Conservation (phyloP, 1,284 basidiomycete genomes). For the Leucoagaricus sp. region DNA sequence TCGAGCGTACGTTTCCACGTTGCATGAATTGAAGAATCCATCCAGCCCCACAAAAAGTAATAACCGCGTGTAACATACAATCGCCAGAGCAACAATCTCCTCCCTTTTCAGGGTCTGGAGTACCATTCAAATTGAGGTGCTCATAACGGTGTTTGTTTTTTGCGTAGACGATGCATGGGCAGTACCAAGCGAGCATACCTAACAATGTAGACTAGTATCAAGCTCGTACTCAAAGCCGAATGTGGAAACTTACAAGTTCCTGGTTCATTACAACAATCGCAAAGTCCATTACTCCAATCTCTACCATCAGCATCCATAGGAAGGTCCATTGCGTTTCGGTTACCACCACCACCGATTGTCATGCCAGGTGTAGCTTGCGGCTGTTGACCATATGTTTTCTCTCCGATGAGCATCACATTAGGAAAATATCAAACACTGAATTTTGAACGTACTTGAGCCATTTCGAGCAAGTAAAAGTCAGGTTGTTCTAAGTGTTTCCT, state of each 20-base stretch:
- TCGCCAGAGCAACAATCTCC: slow-evolving; percentile 22
- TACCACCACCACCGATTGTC: slow-evolving; percentile 35
- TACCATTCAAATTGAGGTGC: slow-evolving; percentile 33
- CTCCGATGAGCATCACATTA: no score
- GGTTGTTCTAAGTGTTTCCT: no score
- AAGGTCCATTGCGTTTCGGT: slow-evolving; percentile 42
- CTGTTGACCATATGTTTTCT: slow-evolving; percentile 1
- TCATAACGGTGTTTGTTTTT: slow-evolving; percentile 39
- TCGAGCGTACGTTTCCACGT: slow-evolving; percentile 39
- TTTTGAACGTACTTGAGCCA: background rate
- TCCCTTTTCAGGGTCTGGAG: slow-evolving; percentile 31
- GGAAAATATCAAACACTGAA: no score
- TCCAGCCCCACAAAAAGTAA: slow-evolving; percentile 32
- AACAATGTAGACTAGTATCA: no score
- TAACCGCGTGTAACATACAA: slow-evolving; percentile 23
- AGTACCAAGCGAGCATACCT: slow-evolving; percentile 30
- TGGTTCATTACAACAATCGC: slow-evolving; percentile 35
- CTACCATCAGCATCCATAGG: slow-evolving; percentile 41
- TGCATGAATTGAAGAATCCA: slow-evolving; percentile 46
- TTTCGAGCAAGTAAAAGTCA: no score
- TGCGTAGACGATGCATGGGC: slow-evolving; percentile 40
- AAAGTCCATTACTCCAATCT: slow-evolving; percentile 47
- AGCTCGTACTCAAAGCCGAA: no score
- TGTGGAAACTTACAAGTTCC: slow-evolving; percentile 38
- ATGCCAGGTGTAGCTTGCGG: slow-evolving; percentile 21